phyloP scores from a whole-genome alignment of 805 yeast species.

The Wickerhamiella vanderwaltii region DNA sequence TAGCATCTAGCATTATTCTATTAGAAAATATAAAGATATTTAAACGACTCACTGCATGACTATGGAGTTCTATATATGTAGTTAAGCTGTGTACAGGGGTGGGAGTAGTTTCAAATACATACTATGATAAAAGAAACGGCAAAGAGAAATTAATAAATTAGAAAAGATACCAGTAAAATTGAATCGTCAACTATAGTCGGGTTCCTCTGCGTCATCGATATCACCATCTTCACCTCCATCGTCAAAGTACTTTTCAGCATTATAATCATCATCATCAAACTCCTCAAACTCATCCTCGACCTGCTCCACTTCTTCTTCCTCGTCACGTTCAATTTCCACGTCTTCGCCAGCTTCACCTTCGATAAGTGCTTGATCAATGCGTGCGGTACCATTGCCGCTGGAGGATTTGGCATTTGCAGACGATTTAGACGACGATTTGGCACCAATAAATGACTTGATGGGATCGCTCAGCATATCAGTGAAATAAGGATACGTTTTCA shows the following conservation, averaged over 20 bases:
- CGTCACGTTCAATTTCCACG: slow-evolving; percentile 30
- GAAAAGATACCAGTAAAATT: too few species aligned
- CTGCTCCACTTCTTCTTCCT: slow-evolving; percentile 36
- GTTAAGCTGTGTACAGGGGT: too few species aligned
- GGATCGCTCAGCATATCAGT: slow-evolving; percentile 66
- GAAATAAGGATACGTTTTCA: slow-evolving; percentile 67
- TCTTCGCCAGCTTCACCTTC: slow-evolving; percentile 29
- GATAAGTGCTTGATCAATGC: slow-evolving; percentile 13
- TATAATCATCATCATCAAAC: slow-evolving; percentile 67
- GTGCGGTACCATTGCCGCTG: background rate
- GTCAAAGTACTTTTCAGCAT: slow-evolving; percentile 69
- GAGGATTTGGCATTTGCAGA: background rate
- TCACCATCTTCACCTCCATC: slow-evolving; percentile 47
- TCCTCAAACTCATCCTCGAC: slow-evolving; percentile 48
- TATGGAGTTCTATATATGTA: too few species aligned
- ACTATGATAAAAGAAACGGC: too few species aligned
- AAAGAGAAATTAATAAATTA: too few species aligned
- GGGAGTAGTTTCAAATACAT: too few species aligned
- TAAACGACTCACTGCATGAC: too few species aligned
- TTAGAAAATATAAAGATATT: too few species aligned
- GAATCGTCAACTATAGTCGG: slow-evolving; percentile 41
- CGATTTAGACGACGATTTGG: slow-evolving; percentile 35
- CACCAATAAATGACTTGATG: slow-evolving; percentile 58
- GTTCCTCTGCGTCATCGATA: slow-evolving; percentile 53
- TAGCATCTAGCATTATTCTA: background rate